Evolutionary conservation across 768 basidiomycete genomes (phyloP).

Genomic region (Mycena latifolia): DNA sequence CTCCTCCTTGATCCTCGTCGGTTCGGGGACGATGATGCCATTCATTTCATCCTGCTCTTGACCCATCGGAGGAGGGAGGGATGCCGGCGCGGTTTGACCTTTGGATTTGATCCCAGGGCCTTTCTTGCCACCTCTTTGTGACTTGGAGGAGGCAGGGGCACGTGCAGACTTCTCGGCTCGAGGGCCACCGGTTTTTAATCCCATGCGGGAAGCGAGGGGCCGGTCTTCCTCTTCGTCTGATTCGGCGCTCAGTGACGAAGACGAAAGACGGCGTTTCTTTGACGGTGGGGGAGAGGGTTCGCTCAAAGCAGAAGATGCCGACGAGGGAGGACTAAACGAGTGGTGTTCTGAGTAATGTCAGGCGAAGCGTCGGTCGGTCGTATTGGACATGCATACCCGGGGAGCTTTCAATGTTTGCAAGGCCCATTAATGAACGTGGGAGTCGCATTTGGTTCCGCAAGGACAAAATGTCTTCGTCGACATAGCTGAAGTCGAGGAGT

Average conservation of each 20-base stretch:
- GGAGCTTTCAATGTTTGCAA: constrained; percentile 60
- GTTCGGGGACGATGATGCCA: constrained; percentile 57
- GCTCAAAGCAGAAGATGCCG: constrained; percentile 63
- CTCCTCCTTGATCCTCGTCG: constrained; percentile 71
- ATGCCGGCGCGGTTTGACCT: constrained; percentile 66
- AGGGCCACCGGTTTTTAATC: constrained; percentile 41
- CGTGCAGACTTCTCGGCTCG: constrained; percentile 46
- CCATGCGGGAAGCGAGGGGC: constrained; percentile 65
- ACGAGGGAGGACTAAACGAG: constrained; percentile 53
- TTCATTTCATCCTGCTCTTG: constrained; percentile 55
- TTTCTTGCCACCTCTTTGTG: constrained; percentile 66
- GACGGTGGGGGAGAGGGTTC: constrained; percentile 60
- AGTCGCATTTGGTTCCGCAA: constrained; percentile 78
- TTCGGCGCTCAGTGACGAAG: constrained; percentile 66
- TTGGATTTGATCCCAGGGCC: constrained; percentile 70
- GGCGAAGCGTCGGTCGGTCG: constrained; percentile 7
- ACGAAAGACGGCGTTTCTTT: constrained; percentile 63
- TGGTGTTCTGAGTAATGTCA: constrained; percentile 42
- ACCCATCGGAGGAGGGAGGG: constrained; percentile 54
- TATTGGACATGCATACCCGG: constrained; percentile 58
- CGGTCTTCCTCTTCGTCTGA: constrained; percentile 68
- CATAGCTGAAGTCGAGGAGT: constrained; percentile 85
- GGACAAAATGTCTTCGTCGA: constrained; percentile 76
- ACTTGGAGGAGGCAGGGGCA: constrained; percentile 41
- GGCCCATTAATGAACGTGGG: constrained; percentile 63